Evolutionary conservation across 1,139 yeast genomes (phyloP).

Genomic region (Suhomyces yuchorum): DNA sequence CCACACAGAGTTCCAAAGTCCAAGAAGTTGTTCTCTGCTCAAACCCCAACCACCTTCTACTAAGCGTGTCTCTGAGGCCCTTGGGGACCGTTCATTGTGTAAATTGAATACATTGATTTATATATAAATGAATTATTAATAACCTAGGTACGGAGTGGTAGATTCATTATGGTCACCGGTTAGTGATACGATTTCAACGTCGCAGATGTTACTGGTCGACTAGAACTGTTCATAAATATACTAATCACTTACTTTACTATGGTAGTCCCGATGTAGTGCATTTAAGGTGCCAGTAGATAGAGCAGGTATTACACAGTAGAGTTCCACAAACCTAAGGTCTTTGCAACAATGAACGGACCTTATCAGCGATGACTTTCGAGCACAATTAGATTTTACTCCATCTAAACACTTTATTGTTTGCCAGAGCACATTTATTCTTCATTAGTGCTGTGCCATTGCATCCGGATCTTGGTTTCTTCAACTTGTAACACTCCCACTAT

Average conservation of each 20-base stretch:
- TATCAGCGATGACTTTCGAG: too few relatives aligned
- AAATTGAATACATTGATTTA: conserved; percentile 14
- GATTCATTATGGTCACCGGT: not conserved
- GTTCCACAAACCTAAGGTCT: too few relatives aligned
- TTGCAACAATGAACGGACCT: too few relatives aligned
- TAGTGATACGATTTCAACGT: not conserved
- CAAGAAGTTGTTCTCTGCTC: conserved; percentile 83
- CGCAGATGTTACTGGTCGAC: not conserved
- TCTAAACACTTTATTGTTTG: too few relatives aligned
- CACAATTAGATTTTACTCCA: too few relatives aligned
- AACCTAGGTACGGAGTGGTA: conserved; percentile 5
- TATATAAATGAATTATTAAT: conserved; percentile 15
- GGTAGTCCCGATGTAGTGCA: too few relatives aligned
- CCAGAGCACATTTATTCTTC: too few relatives aligned
- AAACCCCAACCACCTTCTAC: conserved; percentile 97
- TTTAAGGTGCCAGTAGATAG: too few relatives aligned
- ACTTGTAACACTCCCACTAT: too few relatives aligned
- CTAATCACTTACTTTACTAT: not conserved
- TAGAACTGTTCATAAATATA: not conserved
- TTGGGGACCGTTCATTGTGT: conserved; percentile 11
- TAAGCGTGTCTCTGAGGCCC: conserved; percentile 35
- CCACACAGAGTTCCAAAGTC: conserved; percentile 99
- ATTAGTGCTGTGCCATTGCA: too few relatives aligned
- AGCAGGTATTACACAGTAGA: too few relatives aligned
- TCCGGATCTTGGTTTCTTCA: too few relatives aligned